These are phyloP conservation scores for Ceratonia siliqua DNA, from an alignment of 306 rosid genomes.

Conservation along the genomic window DNA sequence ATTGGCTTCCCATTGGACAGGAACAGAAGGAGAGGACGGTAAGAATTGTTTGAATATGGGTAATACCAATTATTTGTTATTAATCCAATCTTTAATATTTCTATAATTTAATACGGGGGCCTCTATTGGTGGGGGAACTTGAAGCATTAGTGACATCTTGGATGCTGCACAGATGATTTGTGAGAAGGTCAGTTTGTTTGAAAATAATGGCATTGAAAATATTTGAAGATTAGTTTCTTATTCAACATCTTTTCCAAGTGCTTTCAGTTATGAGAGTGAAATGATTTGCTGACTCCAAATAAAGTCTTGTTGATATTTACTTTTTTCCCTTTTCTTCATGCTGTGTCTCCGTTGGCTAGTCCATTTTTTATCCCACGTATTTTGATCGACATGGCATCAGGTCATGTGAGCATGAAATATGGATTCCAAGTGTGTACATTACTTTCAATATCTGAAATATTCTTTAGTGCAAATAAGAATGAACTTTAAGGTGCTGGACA, in stretches of 20 bases:
- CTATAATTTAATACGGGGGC: constrained; percentile 61
- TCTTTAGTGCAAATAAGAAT: constrained; percentile 25
- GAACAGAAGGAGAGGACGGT: constrained; percentile 84
- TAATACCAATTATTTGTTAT: background rate
- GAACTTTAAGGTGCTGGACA: constrained; percentile 9
- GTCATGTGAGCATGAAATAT: constrained; percentile 97
- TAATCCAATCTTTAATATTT: constrained; percentile 25
- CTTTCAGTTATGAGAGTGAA: constrained; percentile 25
- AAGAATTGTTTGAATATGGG: constrained; percentile 34
- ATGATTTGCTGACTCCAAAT: constrained; percentile 19
- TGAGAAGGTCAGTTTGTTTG: constrained; percentile 63
- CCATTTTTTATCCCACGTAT: constrained; percentile 95
- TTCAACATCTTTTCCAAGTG: constrained; percentile 14
- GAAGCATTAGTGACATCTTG: constrained; percentile 82
- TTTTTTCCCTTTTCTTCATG: background rate
- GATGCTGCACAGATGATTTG: constrained; percentile 86
- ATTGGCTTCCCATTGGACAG: constrained; percentile 77
- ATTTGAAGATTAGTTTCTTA: constrained; percentile 12
- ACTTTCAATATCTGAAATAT: constrained; percentile 27
- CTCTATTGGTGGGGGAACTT: constrained; percentile 94
- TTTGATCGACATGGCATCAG: constrained; percentile 95
- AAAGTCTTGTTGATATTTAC: constrained; percentile 3
- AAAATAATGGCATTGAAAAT: background rate
- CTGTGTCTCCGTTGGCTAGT: constrained; percentile 93
- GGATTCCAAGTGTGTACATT: constrained; percentile 74